Evolutionary conservation across 768 basidiomycete species (phyloP).

Genomic region (Boletus pseudo-olivaceus): DNA sequence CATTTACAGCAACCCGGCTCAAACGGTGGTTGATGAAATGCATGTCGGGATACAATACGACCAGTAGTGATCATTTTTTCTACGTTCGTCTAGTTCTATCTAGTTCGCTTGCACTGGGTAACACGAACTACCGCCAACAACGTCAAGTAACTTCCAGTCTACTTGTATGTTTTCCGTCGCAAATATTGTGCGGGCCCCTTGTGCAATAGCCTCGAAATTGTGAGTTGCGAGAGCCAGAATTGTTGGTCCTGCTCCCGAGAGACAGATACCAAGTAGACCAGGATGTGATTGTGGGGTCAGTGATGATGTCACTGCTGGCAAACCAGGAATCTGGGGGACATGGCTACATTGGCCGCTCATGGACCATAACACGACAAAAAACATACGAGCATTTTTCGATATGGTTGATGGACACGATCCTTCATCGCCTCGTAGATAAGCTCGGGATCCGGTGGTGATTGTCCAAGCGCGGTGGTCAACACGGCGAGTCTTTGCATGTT

Average conservation of each 20-base stretch:
- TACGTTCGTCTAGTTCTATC: neutral
- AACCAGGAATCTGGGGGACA: slow-evolving; percentile 78
- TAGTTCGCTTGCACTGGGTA: slow-evolving; percentile 12
- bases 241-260: slow-evolving; percentile 97
- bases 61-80: slow-evolving; percentile 17
- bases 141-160: slow-evolving; percentile 84
- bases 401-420: slow-evolving; percentile 96
- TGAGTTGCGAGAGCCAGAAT: slow-evolving; percentile 90
- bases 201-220: slow-evolving; percentile 82
- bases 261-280: slow-evolving; percentile 94
- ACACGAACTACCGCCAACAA: slow-evolving; percentile 47
- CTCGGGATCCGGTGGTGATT: slow-evolving; percentile 87
- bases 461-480: slow-evolving; percentile 87
- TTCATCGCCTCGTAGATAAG: slow-evolving; percentile 99
- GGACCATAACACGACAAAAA: neutral
- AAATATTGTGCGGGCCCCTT: slow-evolving; percentile 77
- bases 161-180: slow-evolving; percentile 68
- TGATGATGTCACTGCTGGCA: slow-evolving; percentile 85
- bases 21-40: neutral
- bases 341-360: neutral
- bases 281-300: slow-evolving; percentile 89
- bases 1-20: too few relatives aligned
- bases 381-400: slow-evolving; percentile 79
- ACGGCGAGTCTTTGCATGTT: slow-evolving; percentile 96
- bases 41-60: slow-evolving; percentile 16